Evolutionary conservation across 352 stramenopile genomes (phyloP).

Genomic region (Phytophthora cactorum): DNA sequence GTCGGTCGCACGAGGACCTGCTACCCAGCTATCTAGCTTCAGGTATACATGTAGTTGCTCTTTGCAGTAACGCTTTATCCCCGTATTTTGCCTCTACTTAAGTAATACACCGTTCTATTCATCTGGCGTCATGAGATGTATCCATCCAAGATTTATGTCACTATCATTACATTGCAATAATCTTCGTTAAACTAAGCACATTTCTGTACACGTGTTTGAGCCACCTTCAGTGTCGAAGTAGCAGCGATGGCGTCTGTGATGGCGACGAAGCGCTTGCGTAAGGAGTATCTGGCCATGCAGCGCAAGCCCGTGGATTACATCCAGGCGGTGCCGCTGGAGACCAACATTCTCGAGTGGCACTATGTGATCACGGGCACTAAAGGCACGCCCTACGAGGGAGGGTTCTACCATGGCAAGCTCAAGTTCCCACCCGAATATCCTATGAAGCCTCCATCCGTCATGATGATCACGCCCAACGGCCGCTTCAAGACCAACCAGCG

Average conservation of each 20-base stretch:
- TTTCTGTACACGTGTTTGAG: constrained; percentile 14
- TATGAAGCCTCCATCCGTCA: constrained; percentile 95
- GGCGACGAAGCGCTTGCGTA: constrained; percentile 92
- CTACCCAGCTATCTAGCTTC: not conserved
- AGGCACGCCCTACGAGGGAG: constrained; percentile 85
- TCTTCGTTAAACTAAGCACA: constrained; percentile 7
- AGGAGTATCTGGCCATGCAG: constrained; percentile 91
- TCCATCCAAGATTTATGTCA: constrained; percentile 2
- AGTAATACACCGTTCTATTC: no score
- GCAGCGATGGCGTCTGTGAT: constrained; percentile 75
- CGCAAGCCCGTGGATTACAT: constrained; percentile 93
- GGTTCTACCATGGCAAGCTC: constrained; percentile 92
- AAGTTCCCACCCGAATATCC: constrained; percentile 96
- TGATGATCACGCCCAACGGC: constrained; percentile 95
- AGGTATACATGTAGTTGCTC: constrained; percentile 18
- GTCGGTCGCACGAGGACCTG: not conserved
- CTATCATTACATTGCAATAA: constrained; percentile 15
- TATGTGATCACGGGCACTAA: constrained; percentile 91
- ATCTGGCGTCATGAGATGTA: constrained; percentile 2
- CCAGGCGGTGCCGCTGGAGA: constrained; percentile 87
- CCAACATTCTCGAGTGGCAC: constrained; percentile 97
- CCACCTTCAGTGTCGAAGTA: constrained; percentile 6
- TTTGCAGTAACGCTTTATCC: not conserved
- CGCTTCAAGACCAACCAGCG: constrained; percentile 95
- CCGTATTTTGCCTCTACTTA: not conserved